phyloP scores from a whole-genome alignment of 2,329 filamentous ascomycete species.

The Colletotrichum spaethianum region DNA sequence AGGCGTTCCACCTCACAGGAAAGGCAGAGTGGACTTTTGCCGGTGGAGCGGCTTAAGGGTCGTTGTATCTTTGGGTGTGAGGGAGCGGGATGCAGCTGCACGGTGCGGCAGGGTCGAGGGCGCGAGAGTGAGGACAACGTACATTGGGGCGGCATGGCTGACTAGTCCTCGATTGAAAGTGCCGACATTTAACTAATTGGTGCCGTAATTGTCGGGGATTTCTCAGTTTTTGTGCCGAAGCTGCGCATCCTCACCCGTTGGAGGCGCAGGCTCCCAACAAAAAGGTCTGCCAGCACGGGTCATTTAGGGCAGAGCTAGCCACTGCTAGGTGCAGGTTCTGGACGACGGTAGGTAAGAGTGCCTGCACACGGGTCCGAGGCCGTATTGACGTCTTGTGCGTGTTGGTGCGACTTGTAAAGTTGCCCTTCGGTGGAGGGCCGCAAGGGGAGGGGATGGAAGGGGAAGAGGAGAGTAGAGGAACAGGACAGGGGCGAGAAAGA shows the following conservation, averaged over 20 bases:
- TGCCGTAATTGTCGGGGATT: conserved; percentile 17
- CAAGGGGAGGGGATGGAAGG: background rate
- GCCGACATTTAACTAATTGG: conserved; percentile 31
- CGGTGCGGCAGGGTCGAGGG: conserved; percentile 35
- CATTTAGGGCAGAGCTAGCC: conserved; percentile 2
- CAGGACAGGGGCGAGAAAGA: background rate
- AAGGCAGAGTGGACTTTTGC: conserved; percentile 20
- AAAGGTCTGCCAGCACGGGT: conserved; percentile 3
- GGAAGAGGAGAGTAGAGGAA: background rate
- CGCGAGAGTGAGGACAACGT: background rate
- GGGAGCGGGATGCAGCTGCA: conserved; percentile 34
- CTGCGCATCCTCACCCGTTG: conserved; percentile 34
- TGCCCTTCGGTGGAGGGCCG: background rate
- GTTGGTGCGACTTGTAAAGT: background rate
- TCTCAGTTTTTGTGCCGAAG: conserved; percentile 17
- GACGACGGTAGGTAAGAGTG: conserved; percentile 4
- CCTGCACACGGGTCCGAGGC: conserved; percentile 4
- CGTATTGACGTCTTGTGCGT: background rate
- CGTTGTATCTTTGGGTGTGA: conserved; percentile 1
- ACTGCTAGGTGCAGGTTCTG: conserved; percentile 3
- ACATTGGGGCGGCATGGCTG: conserved; percentile 29
- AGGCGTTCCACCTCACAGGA: conserved; percentile 18
- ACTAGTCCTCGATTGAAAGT: conserved; percentile 19
- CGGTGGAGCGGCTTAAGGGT: conserved; percentile 24
- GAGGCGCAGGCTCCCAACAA: conserved; percentile 35